These are phyloP conservation scores for Puccinellia tenuiflora DNA, from an alignment of 176 grass and related monocot species.

Conservation along the genomic window DNA sequence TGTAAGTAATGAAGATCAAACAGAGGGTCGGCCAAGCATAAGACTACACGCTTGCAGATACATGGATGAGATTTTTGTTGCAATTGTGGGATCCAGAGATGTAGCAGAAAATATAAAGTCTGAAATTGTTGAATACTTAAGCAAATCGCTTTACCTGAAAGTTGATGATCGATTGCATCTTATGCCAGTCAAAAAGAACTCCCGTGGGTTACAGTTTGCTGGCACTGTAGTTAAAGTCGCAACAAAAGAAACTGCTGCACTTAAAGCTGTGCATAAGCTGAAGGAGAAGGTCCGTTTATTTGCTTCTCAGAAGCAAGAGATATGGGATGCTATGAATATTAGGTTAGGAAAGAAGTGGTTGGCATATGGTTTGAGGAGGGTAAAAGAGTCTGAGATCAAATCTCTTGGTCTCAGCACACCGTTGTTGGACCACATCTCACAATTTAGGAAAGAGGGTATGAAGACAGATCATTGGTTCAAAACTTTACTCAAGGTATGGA, in stretches of 20 bases:
- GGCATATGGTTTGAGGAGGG: constrained; percentile 78
- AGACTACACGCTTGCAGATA: constrained; percentile 77
- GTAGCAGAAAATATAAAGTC: constrained; percentile 53
- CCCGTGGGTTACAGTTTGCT: constrained; percentile 62
- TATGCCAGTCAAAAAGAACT: constrained; percentile 38
- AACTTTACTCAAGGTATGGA: constrained; percentile 82
- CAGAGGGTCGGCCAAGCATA: constrained; percentile 19
- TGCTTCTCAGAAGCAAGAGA: constrained; percentile 89
- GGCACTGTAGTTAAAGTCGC: constrained; percentile 41
- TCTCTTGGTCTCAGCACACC: constrained; percentile 75
- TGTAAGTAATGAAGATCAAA: constrained; percentile 25
- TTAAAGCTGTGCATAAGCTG: constrained; percentile 82
- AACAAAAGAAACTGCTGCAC: constrained; percentile 46
- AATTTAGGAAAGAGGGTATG: constrained; percentile 94
- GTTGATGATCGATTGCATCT: constrained; percentile 40
- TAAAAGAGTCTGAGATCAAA: constrained; percentile 97
- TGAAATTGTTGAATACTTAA: constrained; percentile 64
- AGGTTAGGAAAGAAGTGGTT: constrained; percentile 94
- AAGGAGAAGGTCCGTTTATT: constrained; percentile 75
- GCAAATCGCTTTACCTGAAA: constrained; percentile 59
- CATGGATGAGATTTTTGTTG: constrained; percentile 96
- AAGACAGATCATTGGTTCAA: constrained; percentile 98
- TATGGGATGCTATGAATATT: constrained; percentile 80
- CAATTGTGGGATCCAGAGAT: constrained; percentile 62
- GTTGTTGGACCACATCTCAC: constrained; percentile 73